These are phyloP conservation scores for Phyllosticta citrichinensis DNA, from an alignment of 2,329 filamentous ascomycete species.

Conservation along the genomic window DNA sequence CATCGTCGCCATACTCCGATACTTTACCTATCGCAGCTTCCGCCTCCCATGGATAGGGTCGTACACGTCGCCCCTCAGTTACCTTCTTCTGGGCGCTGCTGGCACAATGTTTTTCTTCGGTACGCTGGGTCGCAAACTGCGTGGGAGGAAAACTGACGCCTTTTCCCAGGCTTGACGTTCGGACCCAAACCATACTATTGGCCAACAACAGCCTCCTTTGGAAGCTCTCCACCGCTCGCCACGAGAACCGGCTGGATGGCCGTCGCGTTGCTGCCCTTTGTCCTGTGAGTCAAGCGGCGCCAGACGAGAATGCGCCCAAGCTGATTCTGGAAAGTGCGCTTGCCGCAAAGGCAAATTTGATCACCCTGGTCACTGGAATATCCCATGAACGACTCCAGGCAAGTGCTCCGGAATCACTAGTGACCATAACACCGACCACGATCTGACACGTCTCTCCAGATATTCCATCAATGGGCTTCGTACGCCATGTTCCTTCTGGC, in stretches of 20 bases:
- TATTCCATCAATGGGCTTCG: slow-evolving; percentile 21
- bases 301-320: background rate
- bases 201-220: slow-evolving; percentile 8
- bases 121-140: background rate
- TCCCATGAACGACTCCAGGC: slow-evolving; percentile 48
- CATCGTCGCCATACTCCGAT: slow-evolving; percentile 15
- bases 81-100: slow-evolving; percentile 17
- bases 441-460: background rate
- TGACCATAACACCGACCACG: background rate
- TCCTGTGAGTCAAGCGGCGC: slow-evolving; percentile 13
- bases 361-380: slow-evolving; percentile 45
- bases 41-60: slow-evolving; percentile 16
- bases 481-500: slow-evolving; percentile 46
- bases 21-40: slow-evolving; percentile 21
- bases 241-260: slow-evolving; percentile 22
- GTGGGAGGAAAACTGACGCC: background rate
- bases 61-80: slow-evolving; percentile 21
- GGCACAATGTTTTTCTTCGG: slow-evolving; percentile 21
- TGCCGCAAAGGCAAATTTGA: slow-evolving; percentile 46
- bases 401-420: background rate
- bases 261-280: slow-evolving; percentile 21
- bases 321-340: slow-evolving; percentile 26
- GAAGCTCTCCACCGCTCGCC: slow-evolving; percentile 20
- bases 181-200: slow-evolving; percentile 13
- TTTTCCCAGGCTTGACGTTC: background rate